Percentiles rank a stretch among this genome's conserved stretches.
phyloP scores from a whole-genome alignment of 371 early-diverging fungal species.

The Dinochytrium kinnereticum region DNA sequence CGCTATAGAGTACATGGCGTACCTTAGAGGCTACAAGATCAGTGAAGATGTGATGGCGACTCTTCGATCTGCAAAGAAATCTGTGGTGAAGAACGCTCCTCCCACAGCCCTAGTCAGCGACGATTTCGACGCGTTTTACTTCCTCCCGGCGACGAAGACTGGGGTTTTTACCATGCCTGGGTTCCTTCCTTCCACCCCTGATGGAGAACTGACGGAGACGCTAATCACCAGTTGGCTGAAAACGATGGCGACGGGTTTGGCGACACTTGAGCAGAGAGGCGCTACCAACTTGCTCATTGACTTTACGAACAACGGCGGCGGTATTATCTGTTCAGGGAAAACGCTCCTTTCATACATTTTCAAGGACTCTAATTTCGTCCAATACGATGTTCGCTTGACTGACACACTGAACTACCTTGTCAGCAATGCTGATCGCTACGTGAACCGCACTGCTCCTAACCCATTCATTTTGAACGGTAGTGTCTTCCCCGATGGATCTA shows the following conservation, averaged over 20 bases:
- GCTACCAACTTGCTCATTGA: conserved; percentile 38
- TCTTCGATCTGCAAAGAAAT: neutral
- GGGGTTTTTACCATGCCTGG: neutral
- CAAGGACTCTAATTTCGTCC: neutral
- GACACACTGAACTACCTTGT: neutral
- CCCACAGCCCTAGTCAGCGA: neutral
- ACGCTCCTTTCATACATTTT: conserved; percentile 24
- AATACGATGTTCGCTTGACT: conserved; percentile 16
- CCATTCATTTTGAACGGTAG: neutral
- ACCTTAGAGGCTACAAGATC: no score
- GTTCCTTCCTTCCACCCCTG: neutral
- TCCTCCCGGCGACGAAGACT: neutral
- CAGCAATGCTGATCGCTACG: neutral
- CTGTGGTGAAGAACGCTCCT: neutral
- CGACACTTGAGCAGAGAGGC: conserved; percentile 23
- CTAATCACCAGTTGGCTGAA: neutral
- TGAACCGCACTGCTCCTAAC: neutral
- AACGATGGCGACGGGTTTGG: conserved; percentile 23
- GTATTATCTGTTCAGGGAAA: conserved; percentile 17
- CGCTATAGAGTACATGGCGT: neutral
- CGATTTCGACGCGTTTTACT: neutral
- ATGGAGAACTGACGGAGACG: neutral
- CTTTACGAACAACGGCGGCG: conserved; percentile 43
- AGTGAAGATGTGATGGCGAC: neutral
- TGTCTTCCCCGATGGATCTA: neutral